phyloP scores from a whole-genome alignment of 208 protist species.

The Wallacemonas collosoma region DNA sequence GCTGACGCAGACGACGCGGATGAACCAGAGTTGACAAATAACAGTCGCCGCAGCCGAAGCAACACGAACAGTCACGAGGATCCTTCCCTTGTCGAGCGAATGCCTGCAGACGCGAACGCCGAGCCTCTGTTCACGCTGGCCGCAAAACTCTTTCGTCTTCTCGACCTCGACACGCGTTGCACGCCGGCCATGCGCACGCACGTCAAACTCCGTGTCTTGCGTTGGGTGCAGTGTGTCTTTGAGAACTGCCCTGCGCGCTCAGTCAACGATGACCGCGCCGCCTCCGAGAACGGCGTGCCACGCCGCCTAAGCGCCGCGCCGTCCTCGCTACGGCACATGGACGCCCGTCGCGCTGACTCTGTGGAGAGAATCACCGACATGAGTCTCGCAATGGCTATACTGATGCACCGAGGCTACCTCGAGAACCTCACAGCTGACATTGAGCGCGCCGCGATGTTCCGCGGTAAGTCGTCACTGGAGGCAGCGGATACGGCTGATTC shows the following conservation, averaged over 20 bases:
- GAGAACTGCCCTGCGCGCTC: slow-evolving; percentile 1
- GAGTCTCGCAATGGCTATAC: background rate
- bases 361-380: background rate
- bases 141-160: slow-evolving; percentile 10
- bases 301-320: too few relatives aligned
- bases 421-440: slow-evolving; percentile 13
- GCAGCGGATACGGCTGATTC: background rate
- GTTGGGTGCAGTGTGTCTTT: background rate
- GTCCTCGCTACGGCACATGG: too few relatives aligned
- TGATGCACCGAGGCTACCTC: slow-evolving; percentile 12
- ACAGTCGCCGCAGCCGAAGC: background rate
- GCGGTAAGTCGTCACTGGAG: background rate
- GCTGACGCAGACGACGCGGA: background rate
- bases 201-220: slow-evolving; percentile 4
- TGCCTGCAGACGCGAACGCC: background rate
- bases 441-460: background rate
- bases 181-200: slow-evolving; percentile 2
- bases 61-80: background rate
- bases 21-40: background rate
- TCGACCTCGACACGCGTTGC: slow-evolving; percentile 11
- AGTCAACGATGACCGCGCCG: background rate
- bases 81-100: too few relatives aligned
- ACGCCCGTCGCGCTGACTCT: too few relatives aligned
- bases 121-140: slow-evolving; percentile 1
- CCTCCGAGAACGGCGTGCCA: too few relatives aligned